These are phyloP conservation scores for Aspergillus udagawae DNA, from an alignment of 2,329 filamentous ascomycete species.

Conservation along the genomic window DNA sequence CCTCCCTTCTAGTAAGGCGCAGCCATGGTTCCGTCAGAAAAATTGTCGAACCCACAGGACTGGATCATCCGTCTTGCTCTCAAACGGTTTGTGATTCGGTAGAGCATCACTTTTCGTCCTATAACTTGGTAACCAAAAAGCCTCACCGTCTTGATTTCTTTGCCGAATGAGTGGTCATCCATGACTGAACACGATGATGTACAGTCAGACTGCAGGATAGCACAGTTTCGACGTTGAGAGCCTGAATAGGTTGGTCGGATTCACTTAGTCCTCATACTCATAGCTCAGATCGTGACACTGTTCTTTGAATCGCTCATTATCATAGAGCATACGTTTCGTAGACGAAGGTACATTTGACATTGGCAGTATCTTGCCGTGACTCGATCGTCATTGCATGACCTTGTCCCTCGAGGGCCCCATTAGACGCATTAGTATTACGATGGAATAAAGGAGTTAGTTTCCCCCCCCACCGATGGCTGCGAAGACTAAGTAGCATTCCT, in stretches of 20 bases:
- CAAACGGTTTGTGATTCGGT: slow-evolving; percentile 11
- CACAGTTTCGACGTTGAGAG: neutral
- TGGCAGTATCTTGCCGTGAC: slow-evolving; percentile 10
- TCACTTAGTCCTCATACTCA: neutral
- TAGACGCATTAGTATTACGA: neutral
- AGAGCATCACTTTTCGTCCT: neutral
- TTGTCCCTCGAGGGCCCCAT: slow-evolving; percentile 2
- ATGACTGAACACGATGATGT: neutral
- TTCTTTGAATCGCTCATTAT: neutral
- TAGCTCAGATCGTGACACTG: neutral
- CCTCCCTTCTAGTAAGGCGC: slow-evolving; percentile 13
- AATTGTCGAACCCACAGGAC: slow-evolving; percentile 21
- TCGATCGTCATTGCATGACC: slow-evolving; percentile 33
- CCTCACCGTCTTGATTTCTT: neutral
- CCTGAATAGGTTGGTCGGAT: neutral
- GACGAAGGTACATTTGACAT: neutral
- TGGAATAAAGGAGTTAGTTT: neutral
- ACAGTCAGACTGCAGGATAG: neutral
- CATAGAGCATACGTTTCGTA: neutral
- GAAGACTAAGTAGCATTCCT: neutral
- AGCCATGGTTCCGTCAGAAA: slow-evolving; percentile 21
- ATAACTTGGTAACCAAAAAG: too few relatives aligned
- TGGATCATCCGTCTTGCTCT: slow-evolving; percentile 25
- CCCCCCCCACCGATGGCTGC: neutral
- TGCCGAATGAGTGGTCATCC: neutral